phyloP scores from a whole-genome alignment of 1,139 yeast species.

The Protomyces pachydermus region DNA sequence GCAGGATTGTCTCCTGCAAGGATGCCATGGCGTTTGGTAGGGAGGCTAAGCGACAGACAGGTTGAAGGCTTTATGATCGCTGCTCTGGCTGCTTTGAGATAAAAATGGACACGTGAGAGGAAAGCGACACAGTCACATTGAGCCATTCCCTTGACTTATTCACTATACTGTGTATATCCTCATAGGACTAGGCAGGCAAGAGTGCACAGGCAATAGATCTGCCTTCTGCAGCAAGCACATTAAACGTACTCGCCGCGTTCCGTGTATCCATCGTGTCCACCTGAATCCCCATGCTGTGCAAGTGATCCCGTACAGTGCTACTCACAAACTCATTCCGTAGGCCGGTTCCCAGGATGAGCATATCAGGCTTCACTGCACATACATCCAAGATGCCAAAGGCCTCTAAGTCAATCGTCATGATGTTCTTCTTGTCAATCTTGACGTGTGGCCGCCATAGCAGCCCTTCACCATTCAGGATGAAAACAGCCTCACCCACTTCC shows the following conservation, averaged over 20 bases:
- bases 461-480: constrained; percentile 21
- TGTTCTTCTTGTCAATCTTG: constrained; percentile 14
- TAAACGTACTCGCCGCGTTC: constrained; percentile 25
- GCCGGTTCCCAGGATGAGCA: constrained; percentile 26
- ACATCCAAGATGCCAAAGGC: constrained; percentile 21
- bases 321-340: constrained; percentile 18
- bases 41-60: too few species aligned
- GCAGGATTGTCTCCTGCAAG: constrained; percentile 15
- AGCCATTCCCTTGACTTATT: too few species aligned
- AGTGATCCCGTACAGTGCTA: constrained; percentile 8
- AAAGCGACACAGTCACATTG: too few species aligned
- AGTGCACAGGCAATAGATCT: constrained; percentile 20
- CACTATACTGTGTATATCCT: too few species aligned
- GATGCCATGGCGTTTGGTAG: not conserved
- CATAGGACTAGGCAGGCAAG: not conserved
- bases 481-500: constrained; percentile 17
- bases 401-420: constrained; percentile 12
- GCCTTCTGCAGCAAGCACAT: constrained; percentile 25
- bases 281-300: constrained; percentile 17
- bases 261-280: constrained; percentile 26
- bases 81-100: too few species aligned
- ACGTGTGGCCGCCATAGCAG: constrained; percentile 18
- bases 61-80: too few species aligned
- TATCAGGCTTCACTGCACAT: constrained; percentile 19
- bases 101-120: too few species aligned